Percentiles rank a stretch among this genome's conserved stretches.
Evolutionary conservation across 2,329 filamentous ascomycete species (phyloP).

Genomic region (Penicillium frequentans): DNA sequence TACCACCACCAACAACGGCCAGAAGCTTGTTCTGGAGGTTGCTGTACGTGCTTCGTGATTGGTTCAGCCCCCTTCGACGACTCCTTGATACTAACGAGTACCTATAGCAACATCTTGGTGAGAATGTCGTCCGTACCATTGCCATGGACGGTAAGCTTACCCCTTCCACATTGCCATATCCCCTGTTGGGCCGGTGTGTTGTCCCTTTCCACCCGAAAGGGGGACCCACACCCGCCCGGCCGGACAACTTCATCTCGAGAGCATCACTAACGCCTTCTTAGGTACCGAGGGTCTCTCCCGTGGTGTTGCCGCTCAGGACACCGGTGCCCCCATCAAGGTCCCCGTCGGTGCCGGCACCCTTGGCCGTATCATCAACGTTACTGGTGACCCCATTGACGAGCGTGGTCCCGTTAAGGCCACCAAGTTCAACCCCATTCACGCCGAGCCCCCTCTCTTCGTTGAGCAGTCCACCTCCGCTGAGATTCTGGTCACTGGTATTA

Average conservation of each 20-base stretch:
- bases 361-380: slow-evolving; percentile 99
- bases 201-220: slow-evolving; percentile 16
- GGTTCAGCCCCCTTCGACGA: slow-evolving; percentile 14
- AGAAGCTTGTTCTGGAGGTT: slow-evolving; percentile 96
- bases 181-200: slow-evolving; percentile 22
- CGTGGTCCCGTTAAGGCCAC: slow-evolving; percentile 94
- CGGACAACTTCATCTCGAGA: slow-evolving; percentile 4
- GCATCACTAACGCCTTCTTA: slow-evolving; percentile 38
- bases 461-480: slow-evolving; percentile 97
- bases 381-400: slow-evolving; percentile 99
- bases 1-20: slow-evolving; percentile 83
- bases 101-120: slow-evolving; percentile 93
- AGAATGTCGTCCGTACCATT: slow-evolving; percentile 99
- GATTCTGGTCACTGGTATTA: slow-evolving; percentile 98
- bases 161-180: slow-evolving; percentile 6
- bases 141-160: slow-evolving; percentile 91
- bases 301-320: slow-evolving; percentile 81
- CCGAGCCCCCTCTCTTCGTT: slow-evolving; percentile 85
- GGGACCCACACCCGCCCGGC: slow-evolving; percentile 18
- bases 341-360: slow-evolving; percentile 91
- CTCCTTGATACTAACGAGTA: slow-evolving; percentile 23
- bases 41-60: slow-evolving; percentile 64
- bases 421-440: slow-evolving; percentile 88
- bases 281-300: slow-evolving; percentile 99
- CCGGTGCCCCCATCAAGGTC: slow-evolving; percentile 92